Conservation (phyloP, 1,139 yeast genomes). For the Scheffersomyces cryptocercus region DNA sequence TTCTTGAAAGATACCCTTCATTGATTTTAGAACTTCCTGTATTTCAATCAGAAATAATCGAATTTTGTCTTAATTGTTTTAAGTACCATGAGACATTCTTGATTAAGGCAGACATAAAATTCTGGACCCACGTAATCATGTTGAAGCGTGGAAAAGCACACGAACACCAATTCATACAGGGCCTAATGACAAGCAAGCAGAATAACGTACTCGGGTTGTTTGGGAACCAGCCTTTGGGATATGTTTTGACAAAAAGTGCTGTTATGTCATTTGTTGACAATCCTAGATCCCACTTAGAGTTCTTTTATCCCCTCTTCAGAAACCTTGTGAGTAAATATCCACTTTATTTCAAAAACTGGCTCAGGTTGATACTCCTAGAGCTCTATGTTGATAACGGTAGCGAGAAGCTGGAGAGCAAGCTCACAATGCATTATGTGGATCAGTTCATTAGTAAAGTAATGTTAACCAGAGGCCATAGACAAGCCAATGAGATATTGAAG, state of each 20-base stretch:
- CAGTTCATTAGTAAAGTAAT: conserved; percentile 55
- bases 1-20: conserved; percentile 53
- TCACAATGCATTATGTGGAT: conserved; percentile 15
- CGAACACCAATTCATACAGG: conserved; percentile 42
- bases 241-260: conserved; percentile 29
- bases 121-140: conserved; percentile 62
- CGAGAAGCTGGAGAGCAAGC: background rate
- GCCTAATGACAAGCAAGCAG: conserved; percentile 27
- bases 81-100: conserved; percentile 64
- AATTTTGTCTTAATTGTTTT: conserved; percentile 47
- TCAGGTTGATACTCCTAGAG: conserved; percentile 29
- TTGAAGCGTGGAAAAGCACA: conserved; percentile 53
- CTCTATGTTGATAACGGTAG: conserved; percentile 25
- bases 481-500: conserved; percentile 56
- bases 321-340: conserved; percentile 55
- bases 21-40: conserved; percentile 39
- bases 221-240: conserved; percentile 34
- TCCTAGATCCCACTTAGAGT: conserved; percentile 63
- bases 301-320: conserved; percentile 56
- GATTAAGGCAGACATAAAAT: conserved; percentile 58
- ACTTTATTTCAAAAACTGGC: conserved; percentile 48
- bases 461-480: conserved; percentile 64
- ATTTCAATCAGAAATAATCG: conserved; percentile 37
- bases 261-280: conserved; percentile 42
- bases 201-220: background rate